Conservation (phyloP, 2,329 filamentous ascomycete species). For the Colletotrichum sp. region DNA sequence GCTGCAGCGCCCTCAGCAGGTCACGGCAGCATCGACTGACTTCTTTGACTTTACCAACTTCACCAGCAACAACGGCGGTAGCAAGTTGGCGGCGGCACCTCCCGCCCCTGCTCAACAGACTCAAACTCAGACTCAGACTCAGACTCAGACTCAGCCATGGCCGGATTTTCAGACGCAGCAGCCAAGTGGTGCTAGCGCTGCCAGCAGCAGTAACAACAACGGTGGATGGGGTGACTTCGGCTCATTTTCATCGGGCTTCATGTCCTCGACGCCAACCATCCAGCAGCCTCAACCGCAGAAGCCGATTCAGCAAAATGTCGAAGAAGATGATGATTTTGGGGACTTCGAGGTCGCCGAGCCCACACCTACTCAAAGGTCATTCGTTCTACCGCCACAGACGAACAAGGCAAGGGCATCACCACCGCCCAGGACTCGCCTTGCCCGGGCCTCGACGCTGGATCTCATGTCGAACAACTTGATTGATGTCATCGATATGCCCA, state of each 20-base stretch:
- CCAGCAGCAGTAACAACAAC: background rate
- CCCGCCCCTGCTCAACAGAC: conserved; percentile 8
- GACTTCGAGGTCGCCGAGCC: conserved; percentile 67
- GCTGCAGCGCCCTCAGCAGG: conserved; percentile 17
- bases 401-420: conserved; percentile 20
- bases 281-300: conserved; percentile 22
- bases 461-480: conserved; percentile 59
- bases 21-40: conserved; percentile 28
- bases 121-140: conserved; percentile 18
- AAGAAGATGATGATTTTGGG: conserved; percentile 70
- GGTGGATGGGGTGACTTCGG: conserved; percentile 26
- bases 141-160: conserved; percentile 33
- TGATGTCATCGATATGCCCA: conserved; percentile 33
- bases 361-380: conserved; percentile 19
- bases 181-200: conserved; percentile 6
- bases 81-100: background rate
- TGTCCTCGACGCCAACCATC: conserved; percentile 6
- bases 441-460: conserved; percentile 58
- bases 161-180: conserved; percentile 32
- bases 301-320: conserved; percentile 31
- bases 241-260: conserved; percentile 13
- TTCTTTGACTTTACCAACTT: conserved; percentile 29
- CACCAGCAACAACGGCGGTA: conserved; percentile 16
- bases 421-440: conserved; percentile 32
- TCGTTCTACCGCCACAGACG: conserved; percentile 12